Evolutionary conservation across 495 filamentous ascomycete species (phyloP).

Genomic region (Jackrogersella multiformis): DNA sequence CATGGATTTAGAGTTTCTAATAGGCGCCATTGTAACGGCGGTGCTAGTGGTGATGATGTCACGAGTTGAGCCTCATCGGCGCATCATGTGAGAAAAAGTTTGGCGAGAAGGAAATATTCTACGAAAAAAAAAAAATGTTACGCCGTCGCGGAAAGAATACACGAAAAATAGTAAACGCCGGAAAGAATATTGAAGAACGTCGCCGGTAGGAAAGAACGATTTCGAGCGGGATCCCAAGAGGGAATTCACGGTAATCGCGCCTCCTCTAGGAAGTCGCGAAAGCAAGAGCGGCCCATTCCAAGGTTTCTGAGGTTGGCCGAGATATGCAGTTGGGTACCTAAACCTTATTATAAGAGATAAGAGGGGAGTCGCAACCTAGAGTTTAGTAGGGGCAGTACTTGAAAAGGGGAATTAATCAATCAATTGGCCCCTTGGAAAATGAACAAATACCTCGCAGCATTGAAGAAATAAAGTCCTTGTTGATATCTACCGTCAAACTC

Average conservation of each 20-base stretch:
- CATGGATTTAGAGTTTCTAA: not conserved
- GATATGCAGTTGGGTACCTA: constrained; percentile 25
- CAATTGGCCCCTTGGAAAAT: too few relatives aligned
- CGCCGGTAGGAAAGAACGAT: not conserved
- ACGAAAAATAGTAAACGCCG: not conserved
- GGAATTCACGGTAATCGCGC: not conserved
- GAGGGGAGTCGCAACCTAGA: constrained; percentile 3
- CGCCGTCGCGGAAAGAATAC: too few relatives aligned
- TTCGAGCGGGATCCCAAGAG: not conserved
- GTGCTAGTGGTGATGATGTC: constrained; percentile 15
- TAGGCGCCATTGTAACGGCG: constrained; percentile 18
- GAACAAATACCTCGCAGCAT: not conserved
- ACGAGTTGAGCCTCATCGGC: not conserved
- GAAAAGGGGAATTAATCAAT: constrained; percentile 5
- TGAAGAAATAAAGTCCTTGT: constrained; percentile 18
- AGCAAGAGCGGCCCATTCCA: not conserved
- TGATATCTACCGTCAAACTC: constrained; percentile 34
- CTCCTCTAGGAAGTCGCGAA: not conserved
- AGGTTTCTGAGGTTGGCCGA: constrained; percentile 8
- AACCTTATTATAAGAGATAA: constrained; percentile 29
- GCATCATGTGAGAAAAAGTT: not conserved
- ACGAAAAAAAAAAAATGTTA: not conserved
- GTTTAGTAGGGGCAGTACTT: not conserved
- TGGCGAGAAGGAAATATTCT: not conserved
- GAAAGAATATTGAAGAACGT: not conserved